Evolutionary conservation across 805 yeast genomes (phyloP), one percentile per base, ranked within the genome.

Genomic region (Starmera quercuum): DNA sequence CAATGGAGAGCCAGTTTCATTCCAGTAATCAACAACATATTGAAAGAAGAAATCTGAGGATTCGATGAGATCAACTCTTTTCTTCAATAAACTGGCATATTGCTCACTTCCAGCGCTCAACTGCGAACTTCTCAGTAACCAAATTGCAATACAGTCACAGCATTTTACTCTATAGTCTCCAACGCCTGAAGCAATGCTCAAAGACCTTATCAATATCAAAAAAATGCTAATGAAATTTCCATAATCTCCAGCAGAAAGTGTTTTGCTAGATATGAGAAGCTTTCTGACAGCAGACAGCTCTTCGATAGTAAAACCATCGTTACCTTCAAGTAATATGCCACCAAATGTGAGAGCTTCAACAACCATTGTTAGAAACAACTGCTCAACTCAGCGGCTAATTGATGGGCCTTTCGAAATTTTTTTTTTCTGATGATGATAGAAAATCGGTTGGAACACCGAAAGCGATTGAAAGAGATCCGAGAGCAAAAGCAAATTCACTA

Each of bases 11-110:
- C 81, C 78, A 2, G 83, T 71, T 32, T 78, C 83, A 34, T 73
- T 75, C 77, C 87, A 78, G 51, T 72, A 77, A 42, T 78, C 87
- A 25, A 79, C 56, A 11, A 81, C 66, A 51, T 71, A 81, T 17
- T 62, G 61, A 46, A 73, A 73, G 2, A 76, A 35, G 19, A 54
- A 51, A 11, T 40, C 49, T 2, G 53, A 47, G 5, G 34, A 30
- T 5, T 45, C 37, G 8, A 56, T 29, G 13, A 47, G 31, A 1
- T 37, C 37, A 15, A 29, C 31, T 5, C 53, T 25, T 6, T 22
- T 22, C 6, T 20, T 22, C 13, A 20, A 10, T 24, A 41, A 45
- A 11, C 32, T 35, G 12, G 36, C 32, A 14, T 20, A 40, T 26
- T 23, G 40, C 42, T 26, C 42, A 37, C 34, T 41, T 42, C 33